Evolutionary conservation across 192 early-diverging fungal species (phyloP).

Genomic region (Spizellomyces sp.): DNA sequence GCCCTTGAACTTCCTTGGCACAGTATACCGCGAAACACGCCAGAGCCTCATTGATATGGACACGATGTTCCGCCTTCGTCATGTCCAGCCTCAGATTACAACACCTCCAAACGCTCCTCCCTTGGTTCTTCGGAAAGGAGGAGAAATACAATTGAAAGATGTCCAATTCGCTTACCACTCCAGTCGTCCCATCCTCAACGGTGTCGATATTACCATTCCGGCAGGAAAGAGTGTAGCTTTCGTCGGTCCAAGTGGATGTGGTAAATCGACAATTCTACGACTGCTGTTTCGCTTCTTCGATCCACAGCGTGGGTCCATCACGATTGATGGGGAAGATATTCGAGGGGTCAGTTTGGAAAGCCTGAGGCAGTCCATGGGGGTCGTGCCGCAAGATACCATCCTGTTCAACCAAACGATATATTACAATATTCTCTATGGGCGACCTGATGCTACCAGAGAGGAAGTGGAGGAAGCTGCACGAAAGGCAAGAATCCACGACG

Average conservation of each 20-base stretch:
- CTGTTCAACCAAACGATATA: constrained; percentile 92
- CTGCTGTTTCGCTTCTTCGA: constrained; percentile 96
- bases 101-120: constrained; percentile 34
- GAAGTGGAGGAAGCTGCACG: constrained; percentile 76
- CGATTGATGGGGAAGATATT: constrained; percentile 85
- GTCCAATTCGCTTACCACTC: constrained; percentile 88
- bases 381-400: constrained; percentile 91
- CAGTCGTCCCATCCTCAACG: constrained; percentile 59
- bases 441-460: constrained; percentile 47
- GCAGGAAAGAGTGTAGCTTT: constrained; percentile 86
- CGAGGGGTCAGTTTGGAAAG: constrained; percentile 77
- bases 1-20: constrained; percentile 97
- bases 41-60: constrained; percentile 98
- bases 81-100: constrained; percentile 50
- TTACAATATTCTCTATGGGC: constrained; percentile 93
- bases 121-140: constrained; percentile 44
- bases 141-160: constrained; percentile 83
- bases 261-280: constrained; percentile 69
- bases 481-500: constrained; percentile 75
- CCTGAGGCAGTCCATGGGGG: constrained; percentile 77
- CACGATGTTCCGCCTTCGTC: constrained; percentile 86
- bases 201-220: constrained; percentile 80
- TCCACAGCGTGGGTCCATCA: constrained; percentile 75
- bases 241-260: constrained; percentile 93
- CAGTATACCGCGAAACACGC: constrained; percentile 94